Percentiles rank a stretch among this genome's conserved stretches.
These are phyloP conservation scores for Ceratorhiza oryzae-sativae DNA, from an alignment of 1,284 basidiomycete species.

Conservation along the genomic window DNA sequence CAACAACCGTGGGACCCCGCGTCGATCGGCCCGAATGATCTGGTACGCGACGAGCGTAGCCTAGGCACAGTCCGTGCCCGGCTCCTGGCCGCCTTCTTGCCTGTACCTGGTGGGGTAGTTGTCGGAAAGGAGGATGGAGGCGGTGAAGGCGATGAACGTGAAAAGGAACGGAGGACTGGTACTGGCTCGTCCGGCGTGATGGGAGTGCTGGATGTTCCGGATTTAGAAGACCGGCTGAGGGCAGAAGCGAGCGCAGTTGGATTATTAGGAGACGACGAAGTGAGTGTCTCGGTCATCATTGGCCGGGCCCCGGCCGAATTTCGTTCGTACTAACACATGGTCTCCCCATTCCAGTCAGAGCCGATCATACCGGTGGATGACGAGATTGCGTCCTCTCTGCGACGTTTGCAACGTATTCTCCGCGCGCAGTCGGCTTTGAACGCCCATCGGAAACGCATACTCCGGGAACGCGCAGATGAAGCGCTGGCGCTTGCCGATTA, in stretches of 20 bases:
- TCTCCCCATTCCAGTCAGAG: conserved; percentile 35
- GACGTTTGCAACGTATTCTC: conserved; percentile 40
- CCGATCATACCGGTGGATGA: conserved; percentile 42
- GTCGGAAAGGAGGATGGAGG: conserved; percentile 35
- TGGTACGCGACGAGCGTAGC: conserved; percentile 31
- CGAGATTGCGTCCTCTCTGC: conserved; percentile 42
- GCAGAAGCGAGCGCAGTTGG: conserved; percentile 41
- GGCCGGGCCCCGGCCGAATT: background rate
- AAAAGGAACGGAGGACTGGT: conserved; percentile 23
- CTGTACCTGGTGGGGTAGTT: conserved; percentile 15
- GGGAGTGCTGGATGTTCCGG: conserved; percentile 32
- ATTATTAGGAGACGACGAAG: conserved; percentile 42
- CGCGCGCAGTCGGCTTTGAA: conserved; percentile 39
- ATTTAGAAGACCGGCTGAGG: conserved; percentile 41
- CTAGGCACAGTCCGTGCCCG: conserved; percentile 28
- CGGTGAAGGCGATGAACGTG: conserved; percentile 25
- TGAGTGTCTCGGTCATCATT: conserved; percentile 24
- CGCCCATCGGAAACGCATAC: conserved; percentile 38
- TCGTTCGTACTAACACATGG: conserved; percentile 3
- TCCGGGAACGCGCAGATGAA: conserved; percentile 40
- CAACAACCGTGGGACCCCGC: conserved; percentile 30
- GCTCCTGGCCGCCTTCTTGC: conserved; percentile 25
- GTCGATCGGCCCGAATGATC: conserved; percentile 20
- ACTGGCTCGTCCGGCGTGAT: conserved; percentile 12
- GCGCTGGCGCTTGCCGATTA: conserved; percentile 42